Conservation (phyloP, 2,329 filamentous ascomycete genomes). For the Lachnum nothofagi region DNA sequence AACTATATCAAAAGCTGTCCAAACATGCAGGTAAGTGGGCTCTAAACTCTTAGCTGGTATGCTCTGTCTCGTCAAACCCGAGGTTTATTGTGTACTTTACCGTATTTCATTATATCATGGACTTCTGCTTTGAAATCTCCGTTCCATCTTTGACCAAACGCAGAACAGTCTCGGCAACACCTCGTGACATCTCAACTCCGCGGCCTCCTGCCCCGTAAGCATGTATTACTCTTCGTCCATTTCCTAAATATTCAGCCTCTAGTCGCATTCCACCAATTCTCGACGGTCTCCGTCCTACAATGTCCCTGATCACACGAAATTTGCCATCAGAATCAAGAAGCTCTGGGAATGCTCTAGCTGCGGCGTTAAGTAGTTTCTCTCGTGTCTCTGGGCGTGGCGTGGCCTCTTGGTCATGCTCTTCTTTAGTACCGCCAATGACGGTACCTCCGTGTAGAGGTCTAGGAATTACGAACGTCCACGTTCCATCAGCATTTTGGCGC, state of each 20-base stretch:
- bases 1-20: too few relatives aligned
- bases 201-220: slow-evolving; percentile 17
- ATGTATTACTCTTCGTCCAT: slow-evolving; percentile 19
- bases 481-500: slow-evolving; percentile 56
- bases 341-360: slow-evolving; percentile 38
- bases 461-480: slow-evolving; percentile 59
- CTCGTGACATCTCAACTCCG: slow-evolving; percentile 17
- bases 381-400: slow-evolving; percentile 45
- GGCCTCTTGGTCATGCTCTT: slow-evolving; percentile 51
- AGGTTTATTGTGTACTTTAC: too few relatives aligned
- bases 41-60: too few relatives aligned
- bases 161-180: slow-evolving; percentile 10
- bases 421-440: slow-evolving; percentile 62
- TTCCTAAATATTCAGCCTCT: slow-evolving; percentile 6
- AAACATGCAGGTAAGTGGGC: too few relatives aligned
- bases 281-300: slow-evolving; percentile 41
- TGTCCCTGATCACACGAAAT: slow-evolving; percentile 42
- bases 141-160: not conserved
- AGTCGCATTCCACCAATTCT: slow-evolving; percentile 36
- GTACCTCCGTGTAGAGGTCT: slow-evolving; percentile 58
- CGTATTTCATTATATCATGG: not conserved
- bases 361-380: slow-evolving; percentile 41
- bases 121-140: not conserved
- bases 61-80: too few relatives aligned
- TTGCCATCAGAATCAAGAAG: slow-evolving; percentile 32